Conservation (phyloP, 2,329 filamentous ascomycete genomes). For the Coniella lustricola region DNA sequence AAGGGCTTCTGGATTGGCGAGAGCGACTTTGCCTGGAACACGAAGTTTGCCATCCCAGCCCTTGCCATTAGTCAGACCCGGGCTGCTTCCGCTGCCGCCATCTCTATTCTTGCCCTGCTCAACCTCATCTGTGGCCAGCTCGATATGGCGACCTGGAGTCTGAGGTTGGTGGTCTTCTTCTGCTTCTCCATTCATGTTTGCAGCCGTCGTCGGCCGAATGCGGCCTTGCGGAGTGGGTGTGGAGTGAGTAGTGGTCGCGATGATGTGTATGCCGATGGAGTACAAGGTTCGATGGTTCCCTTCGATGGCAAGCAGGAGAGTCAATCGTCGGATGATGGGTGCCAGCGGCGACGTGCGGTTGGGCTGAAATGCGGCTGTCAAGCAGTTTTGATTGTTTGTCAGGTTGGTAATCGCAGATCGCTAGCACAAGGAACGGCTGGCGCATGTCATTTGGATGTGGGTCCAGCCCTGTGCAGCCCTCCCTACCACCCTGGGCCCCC, state of each 20-base stretch:
- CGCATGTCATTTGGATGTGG: neutral
- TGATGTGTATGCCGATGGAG: neutral
- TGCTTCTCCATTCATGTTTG: slow-evolving; percentile 34
- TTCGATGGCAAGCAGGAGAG: too few species aligned
- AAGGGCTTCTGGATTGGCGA: slow-evolving; percentile 74
- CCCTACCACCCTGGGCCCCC: too few species aligned
- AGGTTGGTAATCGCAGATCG: neutral
- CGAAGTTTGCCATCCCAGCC: slow-evolving; percentile 83
- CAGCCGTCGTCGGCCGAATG: neutral
- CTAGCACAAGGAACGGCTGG: neutral
- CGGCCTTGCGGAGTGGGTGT: neutral
- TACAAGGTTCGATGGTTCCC: too few species aligned
- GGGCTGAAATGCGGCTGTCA: neutral
- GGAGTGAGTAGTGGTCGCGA: neutral
- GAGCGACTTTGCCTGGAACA: slow-evolving; percentile 59
- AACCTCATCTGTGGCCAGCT: slow-evolving; percentile 38
- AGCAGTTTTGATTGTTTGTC: neutral
- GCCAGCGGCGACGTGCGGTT: too few species aligned
- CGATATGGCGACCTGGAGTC: slow-evolving; percentile 41
- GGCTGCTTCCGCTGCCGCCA: slow-evolving; percentile 31
- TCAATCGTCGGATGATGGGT: too few species aligned
- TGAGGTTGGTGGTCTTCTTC: slow-evolving; percentile 30
- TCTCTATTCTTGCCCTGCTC: slow-evolving; percentile 29
- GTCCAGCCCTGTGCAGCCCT: neutral
- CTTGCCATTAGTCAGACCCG: slow-evolving; percentile 50